phyloP scores from a whole-genome alignment of 495 filamentous ascomycete species.

The Penicillium lagena region DNA sequence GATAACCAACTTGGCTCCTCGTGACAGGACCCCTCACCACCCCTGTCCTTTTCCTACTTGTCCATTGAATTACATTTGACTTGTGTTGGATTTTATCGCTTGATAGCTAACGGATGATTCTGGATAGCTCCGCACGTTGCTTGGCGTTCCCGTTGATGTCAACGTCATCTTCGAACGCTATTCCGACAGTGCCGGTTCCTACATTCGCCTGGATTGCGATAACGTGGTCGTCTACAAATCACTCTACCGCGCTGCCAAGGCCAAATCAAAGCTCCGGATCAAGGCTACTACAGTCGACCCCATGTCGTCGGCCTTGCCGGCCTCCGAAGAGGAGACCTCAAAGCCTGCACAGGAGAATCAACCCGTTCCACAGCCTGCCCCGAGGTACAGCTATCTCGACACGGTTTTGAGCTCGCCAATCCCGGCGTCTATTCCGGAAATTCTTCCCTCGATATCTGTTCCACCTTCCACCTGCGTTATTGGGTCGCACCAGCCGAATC shows the following conservation, averaged over 20 bases:
- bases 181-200: conserved; percentile 85
- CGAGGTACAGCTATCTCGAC: conserved; percentile 35
- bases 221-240: conserved; percentile 91
- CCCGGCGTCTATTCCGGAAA: conserved; percentile 10
- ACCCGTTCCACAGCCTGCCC: conserved; percentile 8
- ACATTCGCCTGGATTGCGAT: conserved; percentile 67
- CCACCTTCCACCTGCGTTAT: background rate
- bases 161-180: conserved; percentile 83
- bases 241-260: conserved; percentile 92
- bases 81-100: background rate
- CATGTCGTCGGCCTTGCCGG: too few relatives aligned
- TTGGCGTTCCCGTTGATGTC: conserved; percentile 62
- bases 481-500: background rate
- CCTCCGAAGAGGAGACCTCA: conserved; percentile 1
- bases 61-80: background rate
- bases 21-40: background rate
- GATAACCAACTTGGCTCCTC: conserved; percentile 2
- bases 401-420: conserved; percentile 35
- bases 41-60: background rate
- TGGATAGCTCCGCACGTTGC: conserved; percentile 64
- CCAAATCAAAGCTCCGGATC: conserved; percentile 94
- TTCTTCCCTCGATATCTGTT: conserved; percentile 4
- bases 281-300: conserved; percentile 50
- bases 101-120: conserved; percentile 13
- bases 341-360: background rate